Evolutionary conservation across 306 rosid genomes (phyloP).

Genomic region (Vigna angularis): DNA sequence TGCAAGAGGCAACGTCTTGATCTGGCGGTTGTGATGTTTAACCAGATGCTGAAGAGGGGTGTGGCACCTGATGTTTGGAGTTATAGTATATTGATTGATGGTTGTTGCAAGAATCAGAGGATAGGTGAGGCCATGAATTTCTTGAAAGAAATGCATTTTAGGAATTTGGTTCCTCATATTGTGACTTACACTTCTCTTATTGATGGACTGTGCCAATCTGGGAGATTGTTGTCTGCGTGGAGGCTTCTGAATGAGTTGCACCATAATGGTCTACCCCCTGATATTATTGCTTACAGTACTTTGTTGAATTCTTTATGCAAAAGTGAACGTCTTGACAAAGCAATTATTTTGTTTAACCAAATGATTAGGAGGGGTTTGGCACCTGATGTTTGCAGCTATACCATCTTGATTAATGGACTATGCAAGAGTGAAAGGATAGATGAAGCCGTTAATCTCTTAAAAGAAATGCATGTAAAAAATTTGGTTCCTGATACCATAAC

Average conservation of each 20-base stretch:
- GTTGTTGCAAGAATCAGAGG: constrained; percentile 2
- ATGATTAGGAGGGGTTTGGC: not conserved
- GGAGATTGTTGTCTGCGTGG: not conserved
- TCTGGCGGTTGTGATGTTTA: not conserved
- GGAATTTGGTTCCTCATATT: constrained; percentile 12
- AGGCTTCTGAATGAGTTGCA: constrained; percentile 12
- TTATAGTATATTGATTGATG: constrained; percentile 4
- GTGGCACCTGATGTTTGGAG: not conserved
- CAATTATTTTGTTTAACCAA: not conserved
- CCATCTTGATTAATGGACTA: not conserved
- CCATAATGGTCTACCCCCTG: not conserved
- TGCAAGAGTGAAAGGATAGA: constrained; percentile 10
- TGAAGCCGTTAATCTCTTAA: not conserved
- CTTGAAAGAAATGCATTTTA: constrained; percentile 1
- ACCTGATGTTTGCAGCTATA: not conserved
- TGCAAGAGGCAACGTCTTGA: not conserved
- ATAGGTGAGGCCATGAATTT: constrained; percentile 9
- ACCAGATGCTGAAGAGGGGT: not conserved
- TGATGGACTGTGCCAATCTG: not conserved
- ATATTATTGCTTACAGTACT: not conserved
- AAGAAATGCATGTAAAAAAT: constrained; percentile 2
- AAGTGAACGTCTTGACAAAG: not conserved
- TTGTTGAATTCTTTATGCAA: not conserved
- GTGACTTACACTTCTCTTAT: constrained; percentile 5
- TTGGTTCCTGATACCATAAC: constrained; percentile 12